These are phyloP conservation scores for Mikania micrantha DNA, from an alignment of 129 eudicot species.

Conservation along the genomic window DNA sequence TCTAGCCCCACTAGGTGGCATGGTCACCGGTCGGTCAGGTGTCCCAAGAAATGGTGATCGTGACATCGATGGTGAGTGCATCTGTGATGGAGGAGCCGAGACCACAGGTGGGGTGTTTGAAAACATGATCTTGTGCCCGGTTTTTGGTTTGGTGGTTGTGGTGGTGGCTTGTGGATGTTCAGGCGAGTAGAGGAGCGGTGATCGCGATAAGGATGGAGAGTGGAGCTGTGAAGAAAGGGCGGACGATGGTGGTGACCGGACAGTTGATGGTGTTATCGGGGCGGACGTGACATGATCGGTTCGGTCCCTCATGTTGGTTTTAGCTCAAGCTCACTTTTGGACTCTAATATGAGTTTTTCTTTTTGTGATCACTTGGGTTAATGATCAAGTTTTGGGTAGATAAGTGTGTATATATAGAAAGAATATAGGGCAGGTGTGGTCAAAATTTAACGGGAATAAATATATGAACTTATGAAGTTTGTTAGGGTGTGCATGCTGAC, in stretches of 20 bases:
- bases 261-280: conserved; percentile 17
- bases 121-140: conserved; percentile 13
- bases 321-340: not conserved
- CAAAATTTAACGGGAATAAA: not conserved
- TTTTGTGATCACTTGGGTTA: conserved; percentile 4
- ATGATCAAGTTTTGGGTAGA: not conserved
- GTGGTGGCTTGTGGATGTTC: conserved; percentile 8
- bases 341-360: not conserved
- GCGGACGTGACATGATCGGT: conserved; percentile 10
- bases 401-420: conserved; percentile 18
- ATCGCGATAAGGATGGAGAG: conserved; percentile 28
- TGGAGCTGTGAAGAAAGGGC: conserved; percentile 19
- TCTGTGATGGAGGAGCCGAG: conserved; percentile 38
- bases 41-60: conserved; percentile 32
- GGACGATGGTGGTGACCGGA: conserved; percentile 16
- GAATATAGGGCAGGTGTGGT: not conserved
- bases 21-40: conserved; percentile 31
- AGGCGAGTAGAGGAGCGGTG: conserved; percentile 25
- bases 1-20: conserved; percentile 30
- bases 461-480: not conserved
- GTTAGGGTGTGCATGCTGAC: conserved; percentile 25
- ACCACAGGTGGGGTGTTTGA: conserved; percentile 28
- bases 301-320: conserved; percentile 27
- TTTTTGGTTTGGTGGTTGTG: conserved; percentile 11
- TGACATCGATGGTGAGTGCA: conserved; percentile 43